Evolutionary conservation across 176 grass and related monocot genomes (phyloP).

Genomic region (Eremochloa ophiuroides): DNA sequence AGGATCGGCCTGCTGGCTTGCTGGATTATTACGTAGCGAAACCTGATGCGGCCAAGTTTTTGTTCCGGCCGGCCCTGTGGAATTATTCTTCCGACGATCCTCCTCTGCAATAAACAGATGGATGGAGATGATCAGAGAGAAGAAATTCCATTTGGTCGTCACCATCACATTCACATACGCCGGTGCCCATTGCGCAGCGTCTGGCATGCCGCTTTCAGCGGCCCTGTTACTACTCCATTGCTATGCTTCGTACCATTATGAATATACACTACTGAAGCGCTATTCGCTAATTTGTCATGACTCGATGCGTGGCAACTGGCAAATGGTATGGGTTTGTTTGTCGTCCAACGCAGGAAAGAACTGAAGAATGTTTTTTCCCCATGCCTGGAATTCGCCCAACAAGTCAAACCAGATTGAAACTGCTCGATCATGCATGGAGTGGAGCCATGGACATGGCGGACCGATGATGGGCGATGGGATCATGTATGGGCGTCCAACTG

Average conservation of each 20-base stretch:
- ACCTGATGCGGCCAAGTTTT: no score
- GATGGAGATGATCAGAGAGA: no score
- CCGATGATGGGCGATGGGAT: no score
- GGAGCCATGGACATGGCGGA: no score
- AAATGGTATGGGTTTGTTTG: not conserved
- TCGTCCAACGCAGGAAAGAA: not conserved
- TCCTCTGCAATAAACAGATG: no score
- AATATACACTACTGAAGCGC: not conserved
- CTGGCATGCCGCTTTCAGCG: not conserved
- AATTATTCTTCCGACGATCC: no score
- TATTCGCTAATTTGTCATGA: no score
- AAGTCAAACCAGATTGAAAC: no score
- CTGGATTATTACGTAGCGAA: not conserved
- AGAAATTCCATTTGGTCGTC: not conserved
- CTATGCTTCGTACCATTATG: not conserved
- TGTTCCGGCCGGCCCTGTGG: no score
- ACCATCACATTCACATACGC: no score
- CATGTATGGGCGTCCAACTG: not conserved
- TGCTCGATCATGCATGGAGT: not conserved
- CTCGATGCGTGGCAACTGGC: not conserved
- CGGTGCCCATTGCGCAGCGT: no score
- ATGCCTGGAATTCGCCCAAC: no score
- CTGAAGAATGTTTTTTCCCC: not conserved
- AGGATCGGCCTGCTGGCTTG: not conserved
- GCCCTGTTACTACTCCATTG: not conserved